Conservation (phyloP, 2,329 filamentous ascomycete species). For the Pyrenochaeta sp. region DNA sequence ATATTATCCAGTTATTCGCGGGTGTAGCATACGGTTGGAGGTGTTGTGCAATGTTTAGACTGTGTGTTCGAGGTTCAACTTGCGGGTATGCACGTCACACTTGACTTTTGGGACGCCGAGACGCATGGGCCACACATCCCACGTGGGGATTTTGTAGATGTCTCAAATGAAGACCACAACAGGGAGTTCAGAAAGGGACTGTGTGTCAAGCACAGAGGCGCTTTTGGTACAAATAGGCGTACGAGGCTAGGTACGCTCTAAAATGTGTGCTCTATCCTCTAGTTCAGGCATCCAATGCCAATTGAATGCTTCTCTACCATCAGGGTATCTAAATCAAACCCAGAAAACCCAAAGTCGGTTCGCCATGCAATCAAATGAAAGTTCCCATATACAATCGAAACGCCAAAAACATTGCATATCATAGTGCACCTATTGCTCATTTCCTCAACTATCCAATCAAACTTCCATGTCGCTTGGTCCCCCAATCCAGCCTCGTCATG, state of each 20-base stretch:
- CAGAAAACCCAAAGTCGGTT: neutral
- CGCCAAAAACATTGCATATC: neutral
- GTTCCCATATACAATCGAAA: neutral
- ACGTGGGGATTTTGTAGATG: conserved; percentile 9
- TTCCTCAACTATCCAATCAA: conserved; percentile 23
- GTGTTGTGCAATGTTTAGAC: neutral
- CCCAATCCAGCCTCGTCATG: conserved; percentile 60
- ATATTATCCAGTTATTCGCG: conserved; percentile 10
- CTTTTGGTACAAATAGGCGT: no score
- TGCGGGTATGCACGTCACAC: conserved; percentile 26
- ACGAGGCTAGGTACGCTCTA: no score
- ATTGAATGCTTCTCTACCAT: neutral
- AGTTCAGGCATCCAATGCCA: neutral
- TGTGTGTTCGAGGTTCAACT: conserved; percentile 7
- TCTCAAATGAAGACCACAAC: neutral
- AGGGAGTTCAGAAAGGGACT: no score
- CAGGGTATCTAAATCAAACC: neutral
- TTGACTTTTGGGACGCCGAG: conserved; percentile 14
- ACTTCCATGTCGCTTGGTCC: conserved; percentile 33
- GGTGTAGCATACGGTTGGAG: conserved; percentile 26
- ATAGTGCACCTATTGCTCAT: neutral
- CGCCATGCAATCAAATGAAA: neutral
- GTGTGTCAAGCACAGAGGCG: no score
- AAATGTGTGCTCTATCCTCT: no score
- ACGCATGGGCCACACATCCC: conserved; percentile 11